These are phyloP conservation scores for Fusarium tanahbumbuense DNA, from an alignment of 2,329 filamentous ascomycete species.

Conservation along the genomic window DNA sequence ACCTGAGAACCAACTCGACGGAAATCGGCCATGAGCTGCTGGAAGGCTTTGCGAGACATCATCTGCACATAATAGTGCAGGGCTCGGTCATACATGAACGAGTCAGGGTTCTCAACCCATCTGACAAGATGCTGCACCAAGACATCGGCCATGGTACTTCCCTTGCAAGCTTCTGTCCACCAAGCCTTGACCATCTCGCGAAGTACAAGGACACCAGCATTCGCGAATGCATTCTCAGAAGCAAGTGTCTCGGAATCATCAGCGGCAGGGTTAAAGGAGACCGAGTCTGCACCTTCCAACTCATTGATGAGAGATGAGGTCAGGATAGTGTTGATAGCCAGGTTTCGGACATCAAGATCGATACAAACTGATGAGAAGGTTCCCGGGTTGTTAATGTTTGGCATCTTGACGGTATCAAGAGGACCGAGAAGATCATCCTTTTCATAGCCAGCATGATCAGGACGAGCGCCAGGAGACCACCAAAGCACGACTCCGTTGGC, in stretches of 20 bases:
- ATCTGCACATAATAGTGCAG: slow-evolving; percentile 98
- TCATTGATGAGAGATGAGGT: slow-evolving; percentile 98
- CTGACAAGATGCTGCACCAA: slow-evolving; percentile 97
- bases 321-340: slow-evolving; percentile 97
- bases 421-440: slow-evolving; percentile 87
- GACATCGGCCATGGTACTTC: slow-evolving; percentile 94
- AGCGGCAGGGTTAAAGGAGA: slow-evolving; percentile 76
- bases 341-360: slow-evolving; percentile 90
- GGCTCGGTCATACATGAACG: slow-evolving; percentile 93
- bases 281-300: slow-evolving; percentile 87
- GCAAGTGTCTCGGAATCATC: slow-evolving; percentile 69
- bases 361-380: slow-evolving; percentile 97
- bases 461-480: slow-evolving; percentile 90
- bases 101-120: slow-evolving; percentile 94
- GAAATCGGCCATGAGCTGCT: slow-evolving; percentile 97
- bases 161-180: slow-evolving; percentile 94
- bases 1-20: slow-evolving; percentile 93
- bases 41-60: slow-evolving; percentile 97
- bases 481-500: slow-evolving; percentile 94
- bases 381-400: slow-evolving; percentile 89
- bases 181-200: slow-evolving; percentile 98
- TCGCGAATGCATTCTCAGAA: slow-evolving; percentile 92
- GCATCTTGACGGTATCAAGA: slow-evolving; percentile 90
- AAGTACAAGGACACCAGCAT: slow-evolving; percentile 87
- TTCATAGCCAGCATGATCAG: slow-evolving; percentile 96